Evolutionary conservation across 108 stramenopile species (phyloP), one percentile per base, ranked within the genome.

Genomic region (Skeletonema potamos): DNA sequence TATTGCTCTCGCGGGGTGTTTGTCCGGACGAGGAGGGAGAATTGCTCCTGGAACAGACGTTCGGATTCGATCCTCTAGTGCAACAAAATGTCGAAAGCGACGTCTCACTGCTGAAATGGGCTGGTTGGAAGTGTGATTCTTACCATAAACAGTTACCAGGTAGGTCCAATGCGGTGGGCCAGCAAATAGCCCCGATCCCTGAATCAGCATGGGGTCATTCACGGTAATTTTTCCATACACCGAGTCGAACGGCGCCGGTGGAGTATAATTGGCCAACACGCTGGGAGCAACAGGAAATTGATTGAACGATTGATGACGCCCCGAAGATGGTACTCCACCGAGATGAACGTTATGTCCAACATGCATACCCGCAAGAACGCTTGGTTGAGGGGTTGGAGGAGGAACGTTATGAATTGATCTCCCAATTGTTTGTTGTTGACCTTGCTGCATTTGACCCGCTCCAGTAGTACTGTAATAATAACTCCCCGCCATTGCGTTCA

Each of bases 31-130:
- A 54, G 94, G 89, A 27, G 94, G 94, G 36, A 95, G 60, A 59
- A 95, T 92, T 41, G 80, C 71, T 15, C 94, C 94, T 2, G 87
- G 87, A 54, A 89, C 87, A 27, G 85, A 80, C 28, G 76, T 70
- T 60, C 88, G 79, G 58, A 95, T 62, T 15, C 94, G 81, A 60
- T 82, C 82, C 83, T 95, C 92, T 54, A 95, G 70, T 6, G 92
- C 92, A 27, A 92, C 90, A 58, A 95, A 77, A 75, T 95, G 90
- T 20, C 92, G 87, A 82, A 95, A 95, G n/a, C 94, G 86, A 9
- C 94, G 84, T 26, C 89, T 68, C 29, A 94, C 90, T 27, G 87
- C 60, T 77, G 89, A 90, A 11, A 84, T 22, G 15, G 77, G 77
- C 44, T 73, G 77, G 29, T 64, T 66, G 27, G 63, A 27, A 12